Conservation (phyloP, 805 yeast species). For the Geotrichum ghanense region DNA sequence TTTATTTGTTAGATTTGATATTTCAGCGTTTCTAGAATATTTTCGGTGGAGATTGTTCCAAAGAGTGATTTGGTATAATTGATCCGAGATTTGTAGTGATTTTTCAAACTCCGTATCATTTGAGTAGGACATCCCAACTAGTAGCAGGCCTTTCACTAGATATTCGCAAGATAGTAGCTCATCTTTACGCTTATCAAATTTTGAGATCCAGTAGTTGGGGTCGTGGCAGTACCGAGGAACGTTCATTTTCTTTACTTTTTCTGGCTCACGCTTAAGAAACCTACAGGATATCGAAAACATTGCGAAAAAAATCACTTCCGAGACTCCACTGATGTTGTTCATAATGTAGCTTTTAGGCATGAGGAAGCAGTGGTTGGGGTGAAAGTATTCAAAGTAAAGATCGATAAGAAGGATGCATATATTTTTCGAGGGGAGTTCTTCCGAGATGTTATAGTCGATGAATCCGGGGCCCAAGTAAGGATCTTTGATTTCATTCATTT, state of each 20-base stretch:
- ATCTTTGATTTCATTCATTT: neutral
- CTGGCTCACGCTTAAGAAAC: slow-evolving; percentile 6
- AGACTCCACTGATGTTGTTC: slow-evolving; percentile 2
- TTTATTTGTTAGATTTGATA: neutral
- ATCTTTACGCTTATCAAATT: slow-evolving; percentile 6
- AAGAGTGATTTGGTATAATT: slow-evolving; percentile 4
- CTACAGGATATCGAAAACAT: slow-evolving; percentile 9
- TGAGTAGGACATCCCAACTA: slow-evolving; percentile 5
- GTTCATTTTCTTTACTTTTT: slow-evolving; percentile 4
- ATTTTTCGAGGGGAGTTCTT: slow-evolving; percentile 6
- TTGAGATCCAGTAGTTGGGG: slow-evolving; percentile 10
- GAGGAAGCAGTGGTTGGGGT: slow-evolving; percentile 8
- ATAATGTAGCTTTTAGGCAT: slow-evolving; percentile 5
- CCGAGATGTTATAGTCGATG: neutral
- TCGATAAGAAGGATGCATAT: slow-evolving; percentile 6
- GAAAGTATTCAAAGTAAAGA: slow-evolving; percentile 8
- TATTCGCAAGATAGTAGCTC: slow-evolving; percentile 5
- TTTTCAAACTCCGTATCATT: slow-evolving; percentile 1
- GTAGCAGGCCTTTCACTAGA: slow-evolving; percentile 6
- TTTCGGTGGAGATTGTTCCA: slow-evolving; percentile 8
- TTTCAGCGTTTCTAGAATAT: neutral
- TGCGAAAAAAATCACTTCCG: slow-evolving; percentile 6
- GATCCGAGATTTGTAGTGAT: slow-evolving; percentile 3
- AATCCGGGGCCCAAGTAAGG: neutral
- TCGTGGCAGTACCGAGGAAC: slow-evolving; percentile 4